These are phyloP conservation scores for Melanomma pulvis-pyrius DNA, from an alignment of 495 filamentous ascomycete species.

Conservation along the genomic window DNA sequence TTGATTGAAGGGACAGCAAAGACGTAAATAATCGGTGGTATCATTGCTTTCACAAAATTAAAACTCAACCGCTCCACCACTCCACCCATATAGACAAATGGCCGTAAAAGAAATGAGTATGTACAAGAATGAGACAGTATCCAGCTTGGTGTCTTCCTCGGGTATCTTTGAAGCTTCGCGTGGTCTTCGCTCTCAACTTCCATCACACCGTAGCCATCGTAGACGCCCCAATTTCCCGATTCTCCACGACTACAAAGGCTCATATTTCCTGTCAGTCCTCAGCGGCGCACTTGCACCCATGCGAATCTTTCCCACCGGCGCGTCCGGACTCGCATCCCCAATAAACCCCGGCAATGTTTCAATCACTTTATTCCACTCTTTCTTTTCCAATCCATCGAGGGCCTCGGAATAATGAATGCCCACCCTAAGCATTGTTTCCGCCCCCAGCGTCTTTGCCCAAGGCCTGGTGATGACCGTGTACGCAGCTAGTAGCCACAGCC, in stretches of 20 bases:
- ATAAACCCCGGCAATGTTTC: constrained; percentile 7
- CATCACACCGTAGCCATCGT: background rate
- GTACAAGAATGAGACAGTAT: no score
- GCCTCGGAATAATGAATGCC: constrained; percentile 1
- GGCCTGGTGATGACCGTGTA: background rate
- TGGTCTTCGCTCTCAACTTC: background rate
- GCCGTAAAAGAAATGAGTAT: background rate
- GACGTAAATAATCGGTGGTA: no score
- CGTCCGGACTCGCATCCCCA: constrained; percentile 10
- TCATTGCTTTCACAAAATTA: no score
- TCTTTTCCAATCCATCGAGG: background rate
- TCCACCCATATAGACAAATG: background rate
- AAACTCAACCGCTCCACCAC: no score
- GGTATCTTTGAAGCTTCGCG: no score
- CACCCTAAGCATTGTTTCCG: constrained; percentile 10
- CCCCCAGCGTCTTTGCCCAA: background rate
- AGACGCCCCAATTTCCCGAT: background rate
- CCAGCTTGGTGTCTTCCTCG: no score
- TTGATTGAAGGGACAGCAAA: no score
- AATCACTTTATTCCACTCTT: background rate
- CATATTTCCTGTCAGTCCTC: background rate
- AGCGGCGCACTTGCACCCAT: constrained; percentile 1
- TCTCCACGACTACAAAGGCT: background rate
- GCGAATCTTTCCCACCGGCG: background rate
- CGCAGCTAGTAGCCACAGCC: background rate